Evolutionary conservation across 2,329 filamentous ascomycete species (phyloP).

Genomic region (Microdochium bolleyi): DNA sequence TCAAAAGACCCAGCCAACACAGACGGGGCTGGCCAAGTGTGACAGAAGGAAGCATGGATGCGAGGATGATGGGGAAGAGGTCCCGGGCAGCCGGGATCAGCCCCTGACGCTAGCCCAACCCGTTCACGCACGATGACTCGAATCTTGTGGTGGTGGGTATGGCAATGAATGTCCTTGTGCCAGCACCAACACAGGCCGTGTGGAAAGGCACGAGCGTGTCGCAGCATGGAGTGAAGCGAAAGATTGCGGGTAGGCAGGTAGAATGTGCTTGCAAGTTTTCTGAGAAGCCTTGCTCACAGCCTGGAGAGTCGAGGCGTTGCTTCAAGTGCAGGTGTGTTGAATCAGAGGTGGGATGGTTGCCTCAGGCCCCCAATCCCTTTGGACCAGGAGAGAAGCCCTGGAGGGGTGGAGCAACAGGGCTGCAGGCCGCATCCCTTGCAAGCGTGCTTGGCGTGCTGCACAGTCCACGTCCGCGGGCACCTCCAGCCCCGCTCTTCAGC

Average conservation of each 20-base stretch:
- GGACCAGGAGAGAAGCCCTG: no score
- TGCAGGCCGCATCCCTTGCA: neutral
- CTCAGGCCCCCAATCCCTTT: neutral
- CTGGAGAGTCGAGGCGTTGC: neutral
- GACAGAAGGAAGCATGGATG: neutral
- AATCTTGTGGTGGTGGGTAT: neutral
- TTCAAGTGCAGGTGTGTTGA: neutral
- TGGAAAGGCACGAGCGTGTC: neutral
- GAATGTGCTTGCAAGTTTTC: no score
- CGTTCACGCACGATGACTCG: neutral
- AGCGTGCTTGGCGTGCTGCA: neutral
- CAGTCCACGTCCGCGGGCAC: neutral
- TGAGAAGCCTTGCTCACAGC: no score
- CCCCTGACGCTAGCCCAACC: neutral
- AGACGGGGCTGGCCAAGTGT: no score
- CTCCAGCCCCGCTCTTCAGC: neutral
- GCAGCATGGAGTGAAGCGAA: no score
- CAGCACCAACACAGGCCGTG: neutral
- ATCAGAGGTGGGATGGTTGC: neutral
- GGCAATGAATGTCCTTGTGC: neutral
- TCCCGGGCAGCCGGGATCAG: neutral
- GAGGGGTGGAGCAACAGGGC: neutral
- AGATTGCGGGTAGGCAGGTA: no score
- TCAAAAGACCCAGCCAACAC: no score
- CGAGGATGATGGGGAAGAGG: neutral